phyloP scores from a whole-genome alignment of 139 green algal species.

The Trebouxia sp. region DNA sequence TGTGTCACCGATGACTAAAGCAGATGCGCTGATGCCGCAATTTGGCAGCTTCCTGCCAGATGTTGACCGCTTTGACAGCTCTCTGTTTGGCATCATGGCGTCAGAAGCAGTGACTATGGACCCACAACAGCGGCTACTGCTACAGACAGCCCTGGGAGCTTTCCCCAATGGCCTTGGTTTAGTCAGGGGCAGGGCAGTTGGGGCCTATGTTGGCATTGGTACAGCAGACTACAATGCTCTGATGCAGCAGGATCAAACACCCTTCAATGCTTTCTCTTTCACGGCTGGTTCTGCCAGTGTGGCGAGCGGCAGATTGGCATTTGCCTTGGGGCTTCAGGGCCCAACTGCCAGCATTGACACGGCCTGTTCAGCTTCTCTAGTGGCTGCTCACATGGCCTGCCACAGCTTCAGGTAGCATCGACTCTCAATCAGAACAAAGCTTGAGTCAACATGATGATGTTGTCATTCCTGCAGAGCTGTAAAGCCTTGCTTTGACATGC shows the following conservation, averaged over 20 bases:
- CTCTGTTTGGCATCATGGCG: constrained; percentile 55
- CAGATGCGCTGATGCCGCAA: constrained; percentile 28
- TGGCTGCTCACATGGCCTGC: constrained; percentile 55
- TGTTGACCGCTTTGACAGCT: constrained; percentile 57
- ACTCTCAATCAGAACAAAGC: too few species aligned
- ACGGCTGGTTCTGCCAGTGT: constrained; percentile 56
- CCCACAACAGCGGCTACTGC: constrained; percentile 77
- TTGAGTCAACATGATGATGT: too few species aligned
- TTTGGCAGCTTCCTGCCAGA: constrained; percentile 71
- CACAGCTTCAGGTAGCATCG: constrained; percentile 9
- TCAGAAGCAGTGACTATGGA: constrained; percentile 72
- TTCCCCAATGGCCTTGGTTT: not conserved
- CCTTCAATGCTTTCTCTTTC: constrained; percentile 59
- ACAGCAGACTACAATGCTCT: constrained; percentile 68
- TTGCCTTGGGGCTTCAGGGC: constrained; percentile 64
- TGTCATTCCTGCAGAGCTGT: too few species aligned
- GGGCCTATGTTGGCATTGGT: constrained; percentile 70
- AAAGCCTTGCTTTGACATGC: too few species aligned
- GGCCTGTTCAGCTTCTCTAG: constrained; percentile 75
- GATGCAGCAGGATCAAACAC: constrained; percentile 36
- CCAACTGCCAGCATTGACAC: constrained; percentile 75
- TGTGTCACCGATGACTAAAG: constrained; percentile 31
- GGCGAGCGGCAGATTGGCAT: constrained; percentile 64
- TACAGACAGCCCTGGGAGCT: constrained; percentile 38
- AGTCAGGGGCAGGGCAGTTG: constrained; percentile 36